Percentiles rank a stretch among this genome's conserved stretches.
Evolutionary conservation across 257 asterid genomes (phyloP).

Genomic region (Solanum habrochaites): DNA sequence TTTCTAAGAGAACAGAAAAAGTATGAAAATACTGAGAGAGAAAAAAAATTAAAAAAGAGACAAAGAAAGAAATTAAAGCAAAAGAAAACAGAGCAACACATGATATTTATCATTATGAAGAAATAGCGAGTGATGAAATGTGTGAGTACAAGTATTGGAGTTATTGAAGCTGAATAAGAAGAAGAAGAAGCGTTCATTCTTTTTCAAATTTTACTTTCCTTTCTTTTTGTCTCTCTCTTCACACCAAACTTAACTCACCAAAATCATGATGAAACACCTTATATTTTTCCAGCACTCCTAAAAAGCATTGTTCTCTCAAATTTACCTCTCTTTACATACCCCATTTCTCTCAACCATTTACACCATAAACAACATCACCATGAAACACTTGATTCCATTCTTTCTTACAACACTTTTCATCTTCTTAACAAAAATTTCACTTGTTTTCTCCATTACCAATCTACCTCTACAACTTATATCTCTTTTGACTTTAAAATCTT

Average conservation of each 20-base stretch:
- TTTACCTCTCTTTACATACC: slow-evolving; percentile 23
- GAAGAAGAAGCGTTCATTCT: background rate
- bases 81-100: background rate
- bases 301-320: slow-evolving; percentile 44
- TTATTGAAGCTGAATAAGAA: background rate
- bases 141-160: slow-evolving; percentile 1
- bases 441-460: slow-evolving; percentile 1
- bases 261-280: slow-evolving; percentile 53
- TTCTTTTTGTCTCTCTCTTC: slow-evolving; percentile 25
- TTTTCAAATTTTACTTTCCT: background rate
- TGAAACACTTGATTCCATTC: slow-evolving; percentile 18
- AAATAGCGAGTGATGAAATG: background rate
- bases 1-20: slow-evolving; percentile 2
- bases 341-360: slow-evolving; percentile 17
- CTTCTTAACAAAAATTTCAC: slow-evolving; percentile 1
- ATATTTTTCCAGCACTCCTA: slow-evolving; percentile 53
- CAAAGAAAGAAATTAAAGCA: background rate
- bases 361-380: slow-evolving; percentile 20
- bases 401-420: slow-evolving; percentile 1
- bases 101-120: background rate
- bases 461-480: slow-evolving; percentile 38
- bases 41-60: background rate
- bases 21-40: background rate
- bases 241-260: slow-evolving; percentile 28
- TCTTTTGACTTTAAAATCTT: slow-evolving; percentile 53